A percentile compares a stretch with the other conserved stretches of the same genome.
Conservation (phyloP, 768 basidiomycete species). For the Naganishia onofrii region DNA sequence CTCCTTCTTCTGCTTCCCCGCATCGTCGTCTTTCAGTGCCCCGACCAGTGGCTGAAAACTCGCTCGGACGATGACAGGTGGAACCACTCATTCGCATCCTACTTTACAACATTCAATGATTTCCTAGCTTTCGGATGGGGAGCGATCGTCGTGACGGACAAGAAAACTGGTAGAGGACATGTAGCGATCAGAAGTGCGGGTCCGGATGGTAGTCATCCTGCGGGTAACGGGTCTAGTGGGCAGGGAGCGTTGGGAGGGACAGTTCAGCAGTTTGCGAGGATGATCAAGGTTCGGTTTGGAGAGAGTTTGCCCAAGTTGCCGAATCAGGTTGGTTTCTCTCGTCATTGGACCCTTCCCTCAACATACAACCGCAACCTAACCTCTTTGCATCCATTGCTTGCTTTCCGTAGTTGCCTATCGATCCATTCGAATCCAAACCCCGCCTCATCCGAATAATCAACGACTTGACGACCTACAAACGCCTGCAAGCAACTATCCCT, state of each 20-base stretch:
- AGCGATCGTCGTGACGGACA: slow-evolving; percentile 39
- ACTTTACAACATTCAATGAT: slow-evolving; percentile 48
- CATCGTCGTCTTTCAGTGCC: slow-evolving; percentile 2
- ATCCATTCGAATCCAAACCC: slow-evolving; percentile 32
- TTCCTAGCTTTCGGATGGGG: slow-evolving; percentile 51
- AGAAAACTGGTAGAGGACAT: slow-evolving; percentile 31
- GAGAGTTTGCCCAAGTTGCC: slow-evolving; percentile 33
- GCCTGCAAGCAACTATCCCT: slow-evolving; percentile 45
- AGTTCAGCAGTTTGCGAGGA: slow-evolving; percentile 49
- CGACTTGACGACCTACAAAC: slow-evolving; percentile 46
- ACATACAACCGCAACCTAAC: too few relatives aligned
- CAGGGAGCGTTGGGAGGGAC: slow-evolving; percentile 37
- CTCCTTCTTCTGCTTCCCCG: background rate
- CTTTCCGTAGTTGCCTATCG: slow-evolving; percentile 37
- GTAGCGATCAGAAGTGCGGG: slow-evolving; percentile 20
- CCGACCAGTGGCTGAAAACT: slow-evolving; percentile 1
- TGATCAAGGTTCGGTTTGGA: slow-evolving; percentile 41
- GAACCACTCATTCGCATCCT: slow-evolving; percentile 49
- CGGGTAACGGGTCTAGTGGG: slow-evolving; percentile 24
- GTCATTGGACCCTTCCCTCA: slow-evolving; percentile 5
- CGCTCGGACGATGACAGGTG: slow-evolving; percentile 44
- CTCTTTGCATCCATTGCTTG: too few relatives aligned
- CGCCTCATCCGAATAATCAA: slow-evolving; percentile 43
- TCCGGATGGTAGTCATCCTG: background rate
- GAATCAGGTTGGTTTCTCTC: slow-evolving; percentile 34